Percentiles rank a stretch among this genome's conserved stretches.
These are phyloP conservation scores for Penicillium occitanis DNA, from an alignment of 2,329 filamentous ascomycete species.

Conservation along the genomic window DNA sequence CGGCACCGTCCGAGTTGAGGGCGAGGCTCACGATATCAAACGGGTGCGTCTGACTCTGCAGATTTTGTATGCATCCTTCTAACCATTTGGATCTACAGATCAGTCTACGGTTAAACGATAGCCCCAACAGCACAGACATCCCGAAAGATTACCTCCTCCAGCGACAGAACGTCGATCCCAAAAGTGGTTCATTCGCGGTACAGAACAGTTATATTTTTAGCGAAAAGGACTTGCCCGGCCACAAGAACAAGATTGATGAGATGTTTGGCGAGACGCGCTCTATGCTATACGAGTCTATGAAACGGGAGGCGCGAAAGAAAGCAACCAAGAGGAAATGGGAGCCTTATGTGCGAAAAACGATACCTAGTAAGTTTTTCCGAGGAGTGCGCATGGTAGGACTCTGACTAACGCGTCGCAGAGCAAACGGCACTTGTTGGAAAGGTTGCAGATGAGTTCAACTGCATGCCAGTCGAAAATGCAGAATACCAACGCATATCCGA, in stretches of 20 bases:
- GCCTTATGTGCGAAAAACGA: conserved; percentile 59
- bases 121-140: conserved; percentile 68
- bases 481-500: conserved; percentile 65
- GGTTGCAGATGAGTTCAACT: conserved; percentile 73
- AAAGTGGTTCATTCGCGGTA: conserved; percentile 49
- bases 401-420: conserved; percentile 52
- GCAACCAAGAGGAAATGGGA: conserved; percentile 56
- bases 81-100: conserved; percentile 50
- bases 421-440: conserved; percentile 73
- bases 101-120: conserved; percentile 65
- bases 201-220: conserved; percentile 90
- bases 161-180: conserved; percentile 58
- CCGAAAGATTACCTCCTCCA: conserved; percentile 86
- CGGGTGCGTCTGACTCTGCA: conserved; percentile 38
- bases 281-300: conserved; percentile 48
- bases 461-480: conserved; percentile 68
- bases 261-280: conserved; percentile 47
- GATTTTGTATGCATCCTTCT: background rate
- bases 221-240: conserved; percentile 86
- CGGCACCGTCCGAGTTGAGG: conserved; percentile 66
- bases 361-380: conserved; percentile 63
- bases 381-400: background rate
- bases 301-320: conserved; percentile 46
- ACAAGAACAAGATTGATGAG: conserved; percentile 50
- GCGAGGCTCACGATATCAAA: conserved; percentile 55